Conservation (phyloP, 495 filamentous ascomycete genomes). For the Aspergillus cristatus region DNA sequence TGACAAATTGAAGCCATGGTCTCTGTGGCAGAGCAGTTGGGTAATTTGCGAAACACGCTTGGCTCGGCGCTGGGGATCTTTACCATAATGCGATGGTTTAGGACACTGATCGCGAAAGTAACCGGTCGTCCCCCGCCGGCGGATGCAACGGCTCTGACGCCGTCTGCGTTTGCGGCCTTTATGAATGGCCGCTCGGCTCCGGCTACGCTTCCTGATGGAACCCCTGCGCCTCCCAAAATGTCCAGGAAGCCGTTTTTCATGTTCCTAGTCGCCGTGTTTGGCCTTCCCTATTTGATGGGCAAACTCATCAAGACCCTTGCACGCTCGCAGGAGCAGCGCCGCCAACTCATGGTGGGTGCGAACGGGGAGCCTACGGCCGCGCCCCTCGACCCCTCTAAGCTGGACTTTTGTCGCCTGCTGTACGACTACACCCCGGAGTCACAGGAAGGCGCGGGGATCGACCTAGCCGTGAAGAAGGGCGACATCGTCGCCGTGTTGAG, state of each 20-base stretch:
- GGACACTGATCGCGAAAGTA: constrained; percentile 80
- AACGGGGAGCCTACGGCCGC: constrained; percentile 38
- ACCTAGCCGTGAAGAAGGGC: constrained; percentile 87
- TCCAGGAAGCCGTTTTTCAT: constrained; percentile 92
- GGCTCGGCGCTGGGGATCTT: constrained; percentile 94
- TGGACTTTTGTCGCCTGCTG: constrained; percentile 88
- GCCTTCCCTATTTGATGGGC: constrained; percentile 89
- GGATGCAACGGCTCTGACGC: constrained; percentile 75
- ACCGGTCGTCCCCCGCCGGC: constrained; percentile 90
- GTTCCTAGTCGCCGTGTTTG: constrained; percentile 90
- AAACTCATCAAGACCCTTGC: constrained; percentile 84
- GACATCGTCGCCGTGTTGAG: constrained; percentile 91
- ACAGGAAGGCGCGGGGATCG: constrained; percentile 60
- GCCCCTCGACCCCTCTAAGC: constrained; percentile 70
- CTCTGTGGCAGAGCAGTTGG: constrained; percentile 93
- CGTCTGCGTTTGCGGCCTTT: constrained; percentile 82
- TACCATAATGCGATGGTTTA: constrained; percentile 88
- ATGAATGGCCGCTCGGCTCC: constrained; percentile 40
- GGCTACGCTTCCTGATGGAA: constrained; percentile 44
- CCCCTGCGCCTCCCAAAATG: constrained; percentile 54
- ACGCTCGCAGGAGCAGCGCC: constrained; percentile 65
- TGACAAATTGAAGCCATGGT: constrained; percentile 64
- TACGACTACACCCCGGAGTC: constrained; percentile 86
- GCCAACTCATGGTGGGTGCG: constrained; percentile 41
- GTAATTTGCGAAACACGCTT: constrained; percentile 85